Conservation (phyloP, 108 stramenopile genomes). For the Fistulifera solaris region DNA sequence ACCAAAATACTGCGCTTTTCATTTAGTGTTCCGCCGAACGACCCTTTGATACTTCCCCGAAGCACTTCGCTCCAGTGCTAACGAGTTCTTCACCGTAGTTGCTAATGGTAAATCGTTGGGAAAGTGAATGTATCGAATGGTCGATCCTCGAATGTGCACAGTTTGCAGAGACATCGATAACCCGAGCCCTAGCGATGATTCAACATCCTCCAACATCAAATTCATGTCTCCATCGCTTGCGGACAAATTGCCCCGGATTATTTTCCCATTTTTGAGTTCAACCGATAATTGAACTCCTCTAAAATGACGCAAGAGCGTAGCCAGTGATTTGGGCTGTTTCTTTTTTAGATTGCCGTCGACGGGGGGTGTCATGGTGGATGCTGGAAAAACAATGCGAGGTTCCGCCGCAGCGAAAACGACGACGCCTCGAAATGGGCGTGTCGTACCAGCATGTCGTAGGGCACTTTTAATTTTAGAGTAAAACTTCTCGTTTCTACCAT, state of each 20-base stretch:
- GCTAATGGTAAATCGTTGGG: constrained; percentile 51
- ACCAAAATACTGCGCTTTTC: no score
- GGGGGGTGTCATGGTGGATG: not conserved
- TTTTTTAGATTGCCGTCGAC: constrained; percentile 1
- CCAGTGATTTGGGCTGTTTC: constrained; percentile 13
- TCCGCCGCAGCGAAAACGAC: no score
- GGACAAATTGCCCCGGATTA: constrained; percentile 37
- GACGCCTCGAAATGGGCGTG: no score
- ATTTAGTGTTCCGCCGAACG: no score
- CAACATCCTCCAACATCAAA: constrained; percentile 28
- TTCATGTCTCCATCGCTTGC: constrained; percentile 65
- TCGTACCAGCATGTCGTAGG: no score
- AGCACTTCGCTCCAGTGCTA: constrained; percentile 51
- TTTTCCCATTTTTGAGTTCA: constrained; percentile 63
- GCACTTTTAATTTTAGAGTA: no score
- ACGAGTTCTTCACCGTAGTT: constrained; percentile 25
- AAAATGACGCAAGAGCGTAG: constrained; percentile 43
- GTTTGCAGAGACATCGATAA: not conserved
- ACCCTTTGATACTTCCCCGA: constrained; percentile 42
- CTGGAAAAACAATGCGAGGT: no score
- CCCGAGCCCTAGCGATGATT: constrained; percentile 7
- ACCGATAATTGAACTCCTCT: constrained; percentile 52
- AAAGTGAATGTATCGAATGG: constrained; percentile 71
- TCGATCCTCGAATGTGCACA: constrained; percentile 42
- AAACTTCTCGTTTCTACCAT: no score